Evolutionary conservation across 805 yeast species (phyloP), one percentile per base, ranked within the genome.

Genomic region (Teunomyces stri): DNA sequence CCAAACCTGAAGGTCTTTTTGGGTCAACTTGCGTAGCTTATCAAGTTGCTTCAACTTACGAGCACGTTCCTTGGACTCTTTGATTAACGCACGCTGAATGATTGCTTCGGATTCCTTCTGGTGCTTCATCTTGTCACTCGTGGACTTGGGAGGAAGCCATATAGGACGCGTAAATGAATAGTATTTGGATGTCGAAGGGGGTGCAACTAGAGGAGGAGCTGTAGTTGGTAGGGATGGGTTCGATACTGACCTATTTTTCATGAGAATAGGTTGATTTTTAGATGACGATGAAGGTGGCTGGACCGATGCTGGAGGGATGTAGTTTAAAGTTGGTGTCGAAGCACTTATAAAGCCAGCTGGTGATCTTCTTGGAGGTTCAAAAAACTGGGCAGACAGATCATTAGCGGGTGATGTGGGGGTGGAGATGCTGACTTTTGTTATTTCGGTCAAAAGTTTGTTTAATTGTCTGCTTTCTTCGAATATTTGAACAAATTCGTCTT

Each of bases 121-220:
- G 58, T 85, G 91, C 49, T 74, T 78, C 25, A 61, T 45, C 13
- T 77, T 75, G 54, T 85, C 90, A 15, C 65, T 61, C 13, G 63
- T 59, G 21, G 77, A 64, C 59, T 85, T 85, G 38, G 89, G 88
- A 0, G 92, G 91, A 33, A 85, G 64, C 69, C 81, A 78, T 1
- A 75, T 64, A 21, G 87, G 90, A 45, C 92, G 66, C 0, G 90
- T 83, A 20, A 70, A 68, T 0, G 84, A 62, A 11, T 72, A 51
- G 45, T 61, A 58, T 38, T 53, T 50, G 25, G 50, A 40, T 6
- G 15, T 27, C 6, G 31, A 18, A 5, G 43, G 43, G 15, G 43
- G 25, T 6, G 22, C 20, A 13, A 15, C 20, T 10, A 22, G 31
- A 5, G 31, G 31, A 5, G 30, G 37, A 7, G 22, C 27, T 13